Conservation (phyloP, 176 grass and related monocot species). For the Melocanna baccifera region DNA sequence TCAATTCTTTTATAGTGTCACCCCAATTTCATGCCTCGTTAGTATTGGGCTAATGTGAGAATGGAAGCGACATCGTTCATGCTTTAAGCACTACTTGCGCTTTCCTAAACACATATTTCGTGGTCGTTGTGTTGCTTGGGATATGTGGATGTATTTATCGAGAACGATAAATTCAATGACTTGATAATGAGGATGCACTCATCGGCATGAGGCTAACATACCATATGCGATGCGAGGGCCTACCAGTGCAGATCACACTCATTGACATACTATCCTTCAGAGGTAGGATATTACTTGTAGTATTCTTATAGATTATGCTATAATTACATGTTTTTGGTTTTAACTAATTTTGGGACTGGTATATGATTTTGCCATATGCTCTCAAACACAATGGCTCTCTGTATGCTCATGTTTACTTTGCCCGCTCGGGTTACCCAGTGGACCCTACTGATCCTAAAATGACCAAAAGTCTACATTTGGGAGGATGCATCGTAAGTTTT, state of each 20-base stretch:
- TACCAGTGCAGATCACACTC: constrained; percentile 59
- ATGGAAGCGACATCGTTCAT: not conserved
- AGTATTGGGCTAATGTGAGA: not conserved
- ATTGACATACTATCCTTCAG: constrained; percentile 80
- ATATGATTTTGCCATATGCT: no score
- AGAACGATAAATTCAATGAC: constrained; percentile 82
- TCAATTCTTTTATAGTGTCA: not conserved
- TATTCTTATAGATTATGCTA: not conserved
- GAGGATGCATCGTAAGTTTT: no score
- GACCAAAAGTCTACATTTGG: no score
- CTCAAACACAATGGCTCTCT: no score
- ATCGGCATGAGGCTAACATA: constrained; percentile 94
- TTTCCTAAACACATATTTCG: constrained; percentile 11
- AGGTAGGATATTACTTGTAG: constrained; percentile 49
- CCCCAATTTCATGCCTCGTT: not conserved
- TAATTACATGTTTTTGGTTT: not conserved
- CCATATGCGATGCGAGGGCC: constrained; percentile 90
- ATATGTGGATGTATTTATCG: constrained; percentile 99
- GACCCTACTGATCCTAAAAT: no score
- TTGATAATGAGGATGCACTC: constrained; percentile 83
- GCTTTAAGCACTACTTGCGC: not conserved
- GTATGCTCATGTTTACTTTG: no score
- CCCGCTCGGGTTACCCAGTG: no score
- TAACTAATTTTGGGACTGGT: not conserved
- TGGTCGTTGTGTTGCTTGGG: constrained; percentile 51